A percentile compares a stretch with the other conserved stretches of the same genome.
These are phyloP conservation scores for Teunomyces gatunensis DNA, from an alignment of 805 yeast species.

Conservation along the genomic window DNA sequence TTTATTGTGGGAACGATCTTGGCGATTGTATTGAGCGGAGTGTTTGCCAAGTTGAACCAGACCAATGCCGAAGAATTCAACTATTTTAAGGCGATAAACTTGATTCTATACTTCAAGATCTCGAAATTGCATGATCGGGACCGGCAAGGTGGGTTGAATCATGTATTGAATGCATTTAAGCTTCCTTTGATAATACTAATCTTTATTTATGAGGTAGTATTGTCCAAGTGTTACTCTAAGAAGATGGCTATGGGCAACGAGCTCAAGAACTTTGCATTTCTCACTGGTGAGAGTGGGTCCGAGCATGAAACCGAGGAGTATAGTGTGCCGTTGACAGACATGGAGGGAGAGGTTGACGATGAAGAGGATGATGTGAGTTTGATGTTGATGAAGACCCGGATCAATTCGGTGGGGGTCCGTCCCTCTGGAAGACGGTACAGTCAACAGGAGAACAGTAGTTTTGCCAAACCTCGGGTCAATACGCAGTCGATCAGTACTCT, in stretches of 20 bases:
- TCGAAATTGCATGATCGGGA: constrained; percentile 18
- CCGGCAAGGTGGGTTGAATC: constrained; percentile 2
- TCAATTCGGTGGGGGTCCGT: constrained; percentile 19
- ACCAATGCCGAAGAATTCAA: constrained; percentile 38
- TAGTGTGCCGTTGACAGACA: constrained; percentile 6
- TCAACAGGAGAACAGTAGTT: constrained; percentile 12
- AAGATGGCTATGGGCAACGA: constrained; percentile 12
- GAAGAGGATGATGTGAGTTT: constrained; percentile 28
- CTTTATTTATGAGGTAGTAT: constrained; percentile 29
- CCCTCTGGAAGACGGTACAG: constrained; percentile 12
- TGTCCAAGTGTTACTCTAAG: constrained; percentile 20
- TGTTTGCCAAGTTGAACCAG: constrained; percentile 32
- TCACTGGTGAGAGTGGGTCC: constrained; percentile 25
- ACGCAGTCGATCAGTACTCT: constrained; percentile 35
- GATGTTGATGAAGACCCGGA: constrained; percentile 22
- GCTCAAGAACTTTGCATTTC: constrained; percentile 36
- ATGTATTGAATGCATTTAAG: constrained; percentile 27
- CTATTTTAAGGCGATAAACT: constrained; percentile 38
- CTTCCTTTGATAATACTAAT: constrained; percentile 35
- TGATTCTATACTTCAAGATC: constrained; percentile 35
- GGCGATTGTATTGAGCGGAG: constrained; percentile 50
- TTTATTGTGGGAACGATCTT: constrained; percentile 54
- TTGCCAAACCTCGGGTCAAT: constrained; percentile 6
- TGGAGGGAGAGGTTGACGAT: constrained; percentile 11
- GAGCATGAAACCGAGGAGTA: constrained; percentile 12